Percentiles rank a stretch among this genome's conserved stretches.
phyloP scores from a whole-genome alignment of 495 filamentous ascomycete species.

The Penicillium canariense region DNA sequence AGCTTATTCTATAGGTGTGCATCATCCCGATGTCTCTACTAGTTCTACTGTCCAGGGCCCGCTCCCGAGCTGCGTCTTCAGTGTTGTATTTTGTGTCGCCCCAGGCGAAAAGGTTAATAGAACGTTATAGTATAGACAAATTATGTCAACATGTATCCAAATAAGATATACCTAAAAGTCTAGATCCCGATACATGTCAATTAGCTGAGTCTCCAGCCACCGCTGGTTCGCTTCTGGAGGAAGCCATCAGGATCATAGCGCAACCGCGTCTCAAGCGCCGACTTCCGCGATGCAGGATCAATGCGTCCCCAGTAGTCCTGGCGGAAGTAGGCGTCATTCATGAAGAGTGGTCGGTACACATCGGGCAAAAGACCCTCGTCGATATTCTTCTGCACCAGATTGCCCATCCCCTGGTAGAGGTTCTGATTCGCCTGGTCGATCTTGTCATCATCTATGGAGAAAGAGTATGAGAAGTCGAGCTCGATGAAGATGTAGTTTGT shows the following conservation, averaged over 20 bases:
- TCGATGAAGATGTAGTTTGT: conserved; percentile 57
- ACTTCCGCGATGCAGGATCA: conserved; percentile 42
- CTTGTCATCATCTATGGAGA: conserved; percentile 39
- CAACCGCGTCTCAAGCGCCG: conserved; percentile 38
- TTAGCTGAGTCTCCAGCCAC: conserved; percentile 43
- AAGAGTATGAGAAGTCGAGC: conserved; percentile 52
- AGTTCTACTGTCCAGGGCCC: too few species aligned
- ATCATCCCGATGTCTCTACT: too few species aligned
- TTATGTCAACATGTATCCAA: too few species aligned
- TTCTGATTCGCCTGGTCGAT: conserved; percentile 51
- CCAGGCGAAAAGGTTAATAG: too few species aligned
- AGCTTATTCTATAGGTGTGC: too few species aligned
- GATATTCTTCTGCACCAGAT: conserved; percentile 36
- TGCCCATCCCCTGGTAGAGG: conserved; percentile 33
- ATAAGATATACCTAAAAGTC: too few species aligned
- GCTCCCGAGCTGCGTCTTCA: too few species aligned
- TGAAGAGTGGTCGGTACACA: conserved; percentile 56
- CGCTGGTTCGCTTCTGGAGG: conserved; percentile 57
- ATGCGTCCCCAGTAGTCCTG: conserved; percentile 61
- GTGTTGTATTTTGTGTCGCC: too few species aligned
- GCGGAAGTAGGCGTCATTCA: conserved; percentile 57
- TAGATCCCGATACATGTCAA: too few species aligned
- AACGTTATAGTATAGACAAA: too few species aligned
- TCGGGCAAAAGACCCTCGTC: conserved; percentile 45
- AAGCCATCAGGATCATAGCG: conserved; percentile 56